Percentiles rank a stretch among this genome's conserved stretches.
phyloP scores from a whole-genome alignment of 495 filamentous ascomycete genomes.

The Sphaerosporella brunnea region DNA sequence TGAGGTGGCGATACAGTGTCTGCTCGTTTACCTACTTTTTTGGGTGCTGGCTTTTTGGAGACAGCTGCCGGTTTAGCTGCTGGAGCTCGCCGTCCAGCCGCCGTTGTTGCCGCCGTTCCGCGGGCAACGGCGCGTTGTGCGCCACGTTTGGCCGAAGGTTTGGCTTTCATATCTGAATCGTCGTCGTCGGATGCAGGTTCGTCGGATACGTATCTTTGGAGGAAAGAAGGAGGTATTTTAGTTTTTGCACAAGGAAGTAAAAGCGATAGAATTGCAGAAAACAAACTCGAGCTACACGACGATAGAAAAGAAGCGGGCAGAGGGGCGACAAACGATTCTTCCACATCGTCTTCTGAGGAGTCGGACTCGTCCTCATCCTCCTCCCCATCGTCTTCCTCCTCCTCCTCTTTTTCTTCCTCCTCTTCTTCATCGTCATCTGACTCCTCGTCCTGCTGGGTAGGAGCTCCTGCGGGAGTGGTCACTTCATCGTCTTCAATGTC shows the following conservation, averaged over 20 bases:
- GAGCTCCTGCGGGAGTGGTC: conserved; percentile 7
- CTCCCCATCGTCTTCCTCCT: too few species aligned
- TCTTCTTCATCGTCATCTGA: conserved; percentile 34
- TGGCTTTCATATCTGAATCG: conserved; percentile 32
- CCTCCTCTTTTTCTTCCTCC: conserved; percentile 33
- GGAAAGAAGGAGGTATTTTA: neutral
- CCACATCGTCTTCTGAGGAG: conserved; percentile 16
- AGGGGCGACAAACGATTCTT: conserved; percentile 15
- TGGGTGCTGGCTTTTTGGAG: conserved; percentile 26
- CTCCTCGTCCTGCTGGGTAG: conserved; percentile 31
- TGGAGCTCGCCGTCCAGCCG: too few species aligned
- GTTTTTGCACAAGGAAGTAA: neutral
- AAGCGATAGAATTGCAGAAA: neutral
- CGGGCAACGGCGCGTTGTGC: neutral
- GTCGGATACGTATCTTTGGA: conserved; percentile 26
- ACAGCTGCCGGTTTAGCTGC: conserved; percentile 31
- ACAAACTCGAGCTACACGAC: neutral
- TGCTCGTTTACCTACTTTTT: conserved; percentile 20
- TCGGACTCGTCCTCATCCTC: conserved; percentile 33
- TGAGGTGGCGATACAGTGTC: conserved; percentile 7
- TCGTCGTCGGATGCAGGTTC: conserved; percentile 27
- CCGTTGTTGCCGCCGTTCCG: neutral
- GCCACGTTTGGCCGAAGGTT: conserved; percentile 9
- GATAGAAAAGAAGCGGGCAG: neutral
- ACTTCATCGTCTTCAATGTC: conserved; percentile 31